Conservation (phyloP, 805 yeast species). For the Brettanomyces bruxellensis region DNA sequence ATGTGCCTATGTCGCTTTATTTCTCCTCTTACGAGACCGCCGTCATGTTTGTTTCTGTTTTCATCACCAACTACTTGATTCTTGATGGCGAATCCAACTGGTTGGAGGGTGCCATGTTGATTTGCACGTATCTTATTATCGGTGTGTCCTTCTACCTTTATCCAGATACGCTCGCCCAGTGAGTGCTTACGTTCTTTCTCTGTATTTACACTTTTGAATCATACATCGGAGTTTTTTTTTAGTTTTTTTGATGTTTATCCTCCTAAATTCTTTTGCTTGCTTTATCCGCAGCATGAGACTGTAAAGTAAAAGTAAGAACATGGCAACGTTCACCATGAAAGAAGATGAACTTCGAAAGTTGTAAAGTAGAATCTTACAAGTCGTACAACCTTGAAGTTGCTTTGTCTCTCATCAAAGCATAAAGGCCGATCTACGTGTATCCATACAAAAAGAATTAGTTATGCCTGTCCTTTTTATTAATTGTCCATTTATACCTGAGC, state of each 20-base stretch:
- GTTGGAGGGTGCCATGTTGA: slow-evolving; percentile 91
- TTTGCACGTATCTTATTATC: slow-evolving; percentile 77
- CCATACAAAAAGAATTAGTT: too few relatives aligned
- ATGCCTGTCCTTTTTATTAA: too few relatives aligned
- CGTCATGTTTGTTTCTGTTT: slow-evolving; percentile 80
- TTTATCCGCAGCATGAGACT: too few relatives aligned
- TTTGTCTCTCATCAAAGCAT: too few relatives aligned
- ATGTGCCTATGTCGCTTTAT: slow-evolving; percentile 85
- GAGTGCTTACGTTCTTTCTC: neutral
- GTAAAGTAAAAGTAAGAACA: too few relatives aligned
- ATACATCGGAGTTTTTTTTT: neutral
- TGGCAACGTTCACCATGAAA: too few relatives aligned
- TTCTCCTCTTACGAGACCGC: slow-evolving; percentile 93
- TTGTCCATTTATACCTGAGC: too few relatives aligned
- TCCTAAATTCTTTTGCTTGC: neutral
- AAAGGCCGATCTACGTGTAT: too few relatives aligned
- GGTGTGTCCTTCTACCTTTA: slow-evolving; percentile 86
- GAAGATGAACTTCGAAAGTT: too few relatives aligned
- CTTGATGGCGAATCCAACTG: slow-evolving; percentile 94
- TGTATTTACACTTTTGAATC: neutral
- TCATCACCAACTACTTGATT: slow-evolving; percentile 77
- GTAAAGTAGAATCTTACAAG: too few relatives aligned
- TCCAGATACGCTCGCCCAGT: slow-evolving; percentile 45
- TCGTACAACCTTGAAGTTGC: too few relatives aligned
- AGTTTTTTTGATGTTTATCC: neutral